phyloP scores from a whole-genome alignment of 2,329 filamentous ascomycete genomes.

The Pezizomycotina sp. region DNA sequence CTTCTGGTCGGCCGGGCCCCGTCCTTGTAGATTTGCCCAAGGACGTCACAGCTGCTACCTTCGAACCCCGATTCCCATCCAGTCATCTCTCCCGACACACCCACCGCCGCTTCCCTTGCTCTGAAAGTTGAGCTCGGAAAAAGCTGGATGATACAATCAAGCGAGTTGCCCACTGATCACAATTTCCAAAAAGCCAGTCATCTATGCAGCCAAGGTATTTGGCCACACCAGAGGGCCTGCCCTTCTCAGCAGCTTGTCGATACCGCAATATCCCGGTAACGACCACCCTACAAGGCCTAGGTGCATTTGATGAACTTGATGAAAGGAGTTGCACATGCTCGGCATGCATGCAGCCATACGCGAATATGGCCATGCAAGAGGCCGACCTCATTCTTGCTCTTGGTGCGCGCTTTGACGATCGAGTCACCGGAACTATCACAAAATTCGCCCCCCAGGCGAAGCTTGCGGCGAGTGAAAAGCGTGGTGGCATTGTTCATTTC shows the following conservation, averaged over 20 bases:
- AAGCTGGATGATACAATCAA: conserved; percentile 58
- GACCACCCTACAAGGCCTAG: conserved; percentile 85
- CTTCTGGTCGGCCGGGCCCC: conserved; percentile 78
- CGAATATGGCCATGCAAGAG: conserved; percentile 96
- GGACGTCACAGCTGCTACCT: conserved; percentile 77
- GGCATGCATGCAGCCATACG: no score
- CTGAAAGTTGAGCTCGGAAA: conserved; percentile 55
- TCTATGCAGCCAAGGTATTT: conserved; percentile 88
- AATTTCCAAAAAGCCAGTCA: conserved; percentile 77
- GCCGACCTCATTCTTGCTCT: conserved; percentile 91
- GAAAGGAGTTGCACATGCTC: conserved; percentile 87
- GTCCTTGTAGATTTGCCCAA: conserved; percentile 93
- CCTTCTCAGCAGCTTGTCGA: conserved; percentile 71
- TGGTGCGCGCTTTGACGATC: conserved; percentile 88
- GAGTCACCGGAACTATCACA: conserved; percentile 63
- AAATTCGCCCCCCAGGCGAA: conserved; percentile 79
- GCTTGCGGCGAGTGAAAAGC: conserved; percentile 63
- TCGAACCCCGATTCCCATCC: conserved; percentile 65
- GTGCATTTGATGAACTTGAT: conserved; percentile 81
- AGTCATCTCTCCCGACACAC: conserved; percentile 54
- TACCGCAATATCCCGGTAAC: conserved; percentile 85
- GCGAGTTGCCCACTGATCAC: conserved; percentile 74
- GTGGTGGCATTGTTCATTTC: conserved; percentile 91
- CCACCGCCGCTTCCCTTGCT: conserved; percentile 75
- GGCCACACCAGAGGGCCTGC: conserved; percentile 61